These are phyloP conservation scores for Candida sojae DNA, from an alignment of 1,139 yeast genomes.

Conservation along the genomic window DNA sequence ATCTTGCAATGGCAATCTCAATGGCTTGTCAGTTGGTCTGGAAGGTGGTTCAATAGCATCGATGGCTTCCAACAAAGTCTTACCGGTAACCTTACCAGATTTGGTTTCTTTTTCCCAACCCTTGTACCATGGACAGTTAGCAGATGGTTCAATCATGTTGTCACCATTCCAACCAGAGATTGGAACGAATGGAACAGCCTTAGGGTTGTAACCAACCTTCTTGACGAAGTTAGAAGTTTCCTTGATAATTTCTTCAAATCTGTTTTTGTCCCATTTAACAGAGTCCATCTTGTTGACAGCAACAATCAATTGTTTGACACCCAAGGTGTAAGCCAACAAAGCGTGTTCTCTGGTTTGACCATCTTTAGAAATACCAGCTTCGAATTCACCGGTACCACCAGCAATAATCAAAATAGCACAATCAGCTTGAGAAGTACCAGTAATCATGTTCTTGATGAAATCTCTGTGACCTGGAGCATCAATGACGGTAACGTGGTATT, in stretches of 20 bases:
- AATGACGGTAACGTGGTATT: slow-evolving; percentile 88
- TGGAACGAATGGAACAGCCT: slow-evolving; percentile 89
- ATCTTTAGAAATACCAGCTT: slow-evolving; percentile 92
- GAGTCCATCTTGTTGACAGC: slow-evolving; percentile 96
- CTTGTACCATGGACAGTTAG: slow-evolving; percentile 91
- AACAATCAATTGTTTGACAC: slow-evolving; percentile 86
- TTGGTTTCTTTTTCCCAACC: slow-evolving; percentile 89
- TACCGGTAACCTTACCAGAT: slow-evolving; percentile 76
- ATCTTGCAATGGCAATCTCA: slow-evolving; percentile 90
- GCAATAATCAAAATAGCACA: slow-evolving; percentile 90
- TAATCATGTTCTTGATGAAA: slow-evolving; percentile 94
- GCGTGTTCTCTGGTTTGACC: slow-evolving; percentile 97
- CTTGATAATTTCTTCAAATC: slow-evolving; percentile 82
- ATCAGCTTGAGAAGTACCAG: slow-evolving; percentile 93
- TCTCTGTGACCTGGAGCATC: slow-evolving; percentile 98
- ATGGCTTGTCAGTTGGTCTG: slow-evolving; percentile 89
- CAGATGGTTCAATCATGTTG: slow-evolving; percentile 83
- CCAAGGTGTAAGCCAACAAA: slow-evolving; percentile 84
- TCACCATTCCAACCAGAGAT: slow-evolving; percentile 95
- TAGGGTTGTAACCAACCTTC: slow-evolving; percentile 94
- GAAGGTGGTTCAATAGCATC: slow-evolving; percentile 83
- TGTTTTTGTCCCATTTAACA: slow-evolving; percentile 79
- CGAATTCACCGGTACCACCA: slow-evolving; percentile 93
- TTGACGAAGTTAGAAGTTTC: slow-evolving; percentile 86
- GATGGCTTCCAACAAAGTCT: slow-evolving; percentile 86